Evolutionary conservation across 176 grass and related monocot genomes (phyloP), one percentile per base, ranked within the genome.

Genomic region (Carex myosuroides): DNA sequence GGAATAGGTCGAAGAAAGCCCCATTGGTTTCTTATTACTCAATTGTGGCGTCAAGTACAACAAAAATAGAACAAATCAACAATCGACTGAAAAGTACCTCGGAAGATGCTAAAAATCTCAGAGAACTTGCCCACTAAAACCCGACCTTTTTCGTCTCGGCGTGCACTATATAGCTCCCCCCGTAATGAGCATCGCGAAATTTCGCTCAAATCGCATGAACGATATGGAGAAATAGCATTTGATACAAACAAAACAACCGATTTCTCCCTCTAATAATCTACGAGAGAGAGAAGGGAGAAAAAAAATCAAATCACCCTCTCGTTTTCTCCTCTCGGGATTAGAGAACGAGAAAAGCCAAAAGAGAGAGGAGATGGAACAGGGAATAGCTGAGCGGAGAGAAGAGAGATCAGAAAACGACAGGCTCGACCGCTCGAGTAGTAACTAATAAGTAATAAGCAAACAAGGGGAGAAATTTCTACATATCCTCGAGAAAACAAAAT

Each of bases 371-470:
- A 61, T 58, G 54, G 17, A 81, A 81, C 32, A 81, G 79, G 37
- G 50, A 39, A 11, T 56, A 29, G 75, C 46, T 54, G 17, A 53
- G 72, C 72, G 14, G 44, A 54, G 18, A 48, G 18, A n/a, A 61
- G 32, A 81, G 58, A 62, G 57, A 54, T 9, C 13, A 81, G 56
- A 63, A 81, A 62, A 81, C 79, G 79, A 81, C 79, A 81, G 58
- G 79, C 79, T 61, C 11, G 2, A n/a, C n/a, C n/a, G n/a, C n/a
- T n/a, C n/a, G n/a, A n/a, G n/a, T n/a, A n/a, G n/a, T n/a, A n/a
- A n/a, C n/a, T n/a, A n/a, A n/a, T n/a, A n/a, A 81, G 20, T 26
- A 79, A 79, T 79, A 64, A 35, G 56, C 57, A 30, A 63, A 64
- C 18, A 33, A 30, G 55, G 37, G 37, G 37, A 39, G 5, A 39